Conservation (phyloP, 495 filamentous ascomycete species). For the Oleoguttula mirabilis region DNA sequence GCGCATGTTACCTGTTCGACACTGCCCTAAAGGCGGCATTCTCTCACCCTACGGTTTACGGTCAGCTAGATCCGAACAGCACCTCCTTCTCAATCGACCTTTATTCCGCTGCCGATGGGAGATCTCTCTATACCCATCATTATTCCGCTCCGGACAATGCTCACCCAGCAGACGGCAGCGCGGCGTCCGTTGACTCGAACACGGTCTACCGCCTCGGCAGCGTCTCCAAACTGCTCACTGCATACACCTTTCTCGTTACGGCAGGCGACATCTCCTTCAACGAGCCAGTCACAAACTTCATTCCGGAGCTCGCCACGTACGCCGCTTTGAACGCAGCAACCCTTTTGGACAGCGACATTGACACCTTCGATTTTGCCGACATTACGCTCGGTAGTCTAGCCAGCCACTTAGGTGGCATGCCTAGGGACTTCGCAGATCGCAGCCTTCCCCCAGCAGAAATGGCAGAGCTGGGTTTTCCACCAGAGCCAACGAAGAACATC, state of each 20-base stretch:
- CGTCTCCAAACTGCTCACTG: background rate
- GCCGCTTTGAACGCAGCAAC: background rate
- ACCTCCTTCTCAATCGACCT: background rate
- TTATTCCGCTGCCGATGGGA: background rate
- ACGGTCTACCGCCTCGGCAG: background rate
- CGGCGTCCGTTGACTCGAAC: too few relatives aligned
- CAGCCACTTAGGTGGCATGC: background rate
- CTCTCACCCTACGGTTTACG: background rate
- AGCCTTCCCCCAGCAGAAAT: background rate
- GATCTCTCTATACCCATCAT: background rate
- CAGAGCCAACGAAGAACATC: too few relatives aligned
- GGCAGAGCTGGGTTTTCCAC: too few relatives aligned
- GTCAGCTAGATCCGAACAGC: background rate
- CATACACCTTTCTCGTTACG: background rate
- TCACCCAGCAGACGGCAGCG: background rate
- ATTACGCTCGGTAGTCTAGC: background rate
- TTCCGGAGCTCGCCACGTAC: background rate
- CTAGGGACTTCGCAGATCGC: background rate
- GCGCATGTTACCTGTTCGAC: background rate
- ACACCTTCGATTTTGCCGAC: background rate
- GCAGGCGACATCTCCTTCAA: background rate
- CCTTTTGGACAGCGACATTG: background rate
- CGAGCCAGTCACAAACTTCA: background rate
- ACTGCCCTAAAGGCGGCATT: background rate
- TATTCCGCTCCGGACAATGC: background rate